These are phyloP conservation scores for Trichoderma breve DNA, from an alignment of 2,329 filamentous ascomycete genomes.

Conservation along the genomic window DNA sequence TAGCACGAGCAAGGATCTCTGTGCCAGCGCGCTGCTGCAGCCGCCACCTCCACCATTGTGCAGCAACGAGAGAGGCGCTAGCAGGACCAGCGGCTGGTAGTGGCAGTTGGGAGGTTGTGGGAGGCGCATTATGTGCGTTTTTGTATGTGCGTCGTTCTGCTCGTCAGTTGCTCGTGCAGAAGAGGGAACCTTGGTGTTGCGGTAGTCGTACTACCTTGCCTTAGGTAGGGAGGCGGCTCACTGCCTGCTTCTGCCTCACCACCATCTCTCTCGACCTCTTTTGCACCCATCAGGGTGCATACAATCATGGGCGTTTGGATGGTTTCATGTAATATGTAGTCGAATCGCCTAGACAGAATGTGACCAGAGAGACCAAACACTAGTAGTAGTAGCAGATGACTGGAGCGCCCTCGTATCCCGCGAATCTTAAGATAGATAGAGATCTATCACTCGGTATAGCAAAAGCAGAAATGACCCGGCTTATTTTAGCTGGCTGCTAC, in stretches of 20 bases:
- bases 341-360: neutral
- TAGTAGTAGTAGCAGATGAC: neutral
- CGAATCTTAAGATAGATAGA: neutral
- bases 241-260: neutral
- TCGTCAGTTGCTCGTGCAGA: slow-evolving; percentile 16
- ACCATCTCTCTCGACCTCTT: neutral
- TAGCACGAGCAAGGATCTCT: slow-evolving; percentile 9
- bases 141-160: slow-evolving; percentile 14
- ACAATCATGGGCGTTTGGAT: neutral
- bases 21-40: slow-evolving; percentile 19
- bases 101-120: neutral
- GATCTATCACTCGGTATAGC: neutral
- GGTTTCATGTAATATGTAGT: neutral
- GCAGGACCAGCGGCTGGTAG: slow-evolving; percentile 14
- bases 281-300: neutral
- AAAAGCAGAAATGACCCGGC: neutral
- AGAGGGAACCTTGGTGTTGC: neutral
- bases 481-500: neutral
- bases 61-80: slow-evolving; percentile 11
- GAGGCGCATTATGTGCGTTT: neutral
- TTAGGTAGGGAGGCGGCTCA: neutral
- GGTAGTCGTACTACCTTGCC: neutral
- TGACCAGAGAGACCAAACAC: neutral
- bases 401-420: neutral
- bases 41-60: slow-evolving; percentile 15